phyloP scores from a whole-genome alignment of 225 moss, liverwort and hornwort genomes.

The Physcomitrellopsis africana region DNA sequence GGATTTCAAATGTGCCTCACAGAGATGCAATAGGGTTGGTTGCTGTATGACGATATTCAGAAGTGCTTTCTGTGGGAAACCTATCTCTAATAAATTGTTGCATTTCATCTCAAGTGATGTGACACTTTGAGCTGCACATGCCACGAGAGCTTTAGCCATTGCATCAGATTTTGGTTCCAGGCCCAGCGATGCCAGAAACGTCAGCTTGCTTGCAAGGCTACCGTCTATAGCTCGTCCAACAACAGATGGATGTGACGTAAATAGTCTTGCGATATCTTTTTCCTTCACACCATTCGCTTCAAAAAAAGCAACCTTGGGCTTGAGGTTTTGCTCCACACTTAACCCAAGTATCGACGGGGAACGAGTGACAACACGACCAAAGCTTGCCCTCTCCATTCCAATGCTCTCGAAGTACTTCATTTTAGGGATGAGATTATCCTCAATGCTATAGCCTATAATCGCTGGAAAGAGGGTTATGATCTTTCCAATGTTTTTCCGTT shows the following conservation, averaged over 20 bases:
- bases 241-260: constrained; percentile 15
- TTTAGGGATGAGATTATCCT: constrained; percentile 25
- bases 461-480: constrained; percentile 19
- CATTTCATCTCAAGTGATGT: constrained; percentile 13
- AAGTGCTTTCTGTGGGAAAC: constrained; percentile 18
- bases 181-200: constrained; percentile 21
- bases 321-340: constrained; percentile 29
- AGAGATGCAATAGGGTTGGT: constrained; percentile 17
- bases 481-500: constrained; percentile 19
- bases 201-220: constrained; percentile 21
- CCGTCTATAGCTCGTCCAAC: constrained; percentile 27
- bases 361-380: constrained; percentile 19
- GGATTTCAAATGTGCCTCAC: background rate
- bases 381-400: constrained; percentile 27
- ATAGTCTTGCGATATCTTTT: constrained; percentile 6
- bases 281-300: constrained; percentile 28
- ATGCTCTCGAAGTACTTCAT: constrained; percentile 30
- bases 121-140: constrained; percentile 14
- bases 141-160: constrained; percentile 23
- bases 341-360: constrained; percentile 18
- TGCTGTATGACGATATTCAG: constrained; percentile 13
- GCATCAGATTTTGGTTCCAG: constrained; percentile 4
- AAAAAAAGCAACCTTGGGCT: constrained; percentile 29
- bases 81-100: constrained; percentile 2
- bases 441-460: constrained; percentile 21